These are phyloP conservation scores for Solanum bulbocastanum DNA, from an alignment of 257 asterid species.

Conservation along the genomic window DNA sequence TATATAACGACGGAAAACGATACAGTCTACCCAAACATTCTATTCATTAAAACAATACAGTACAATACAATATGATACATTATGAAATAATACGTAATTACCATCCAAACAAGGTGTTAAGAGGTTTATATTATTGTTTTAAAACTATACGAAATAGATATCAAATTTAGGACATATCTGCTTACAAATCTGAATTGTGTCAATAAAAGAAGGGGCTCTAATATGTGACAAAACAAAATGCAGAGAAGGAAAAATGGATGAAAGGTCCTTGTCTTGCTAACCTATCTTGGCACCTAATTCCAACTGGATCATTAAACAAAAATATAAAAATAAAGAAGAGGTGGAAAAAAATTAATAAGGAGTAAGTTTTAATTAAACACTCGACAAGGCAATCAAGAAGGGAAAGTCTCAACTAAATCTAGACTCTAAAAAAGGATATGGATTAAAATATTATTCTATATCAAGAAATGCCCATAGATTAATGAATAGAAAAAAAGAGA, in stretches of 20 bases:
- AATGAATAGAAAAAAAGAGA: background rate
- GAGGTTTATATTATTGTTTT: background rate
- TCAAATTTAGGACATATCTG: background rate
- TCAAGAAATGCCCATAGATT: background rate
- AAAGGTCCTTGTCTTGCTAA: background rate
- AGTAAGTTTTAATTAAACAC: background rate
- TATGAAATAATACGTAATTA: too few species aligned
- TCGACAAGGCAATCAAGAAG: background rate
- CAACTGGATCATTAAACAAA: background rate
- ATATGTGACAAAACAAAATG: background rate
- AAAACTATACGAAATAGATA: background rate
- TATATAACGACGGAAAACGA: too few species aligned
- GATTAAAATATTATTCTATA: background rate
- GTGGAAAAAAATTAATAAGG: background rate
- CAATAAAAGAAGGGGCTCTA: background rate
- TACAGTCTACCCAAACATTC: too few species aligned
- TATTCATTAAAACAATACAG: too few species aligned
- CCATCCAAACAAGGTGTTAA: too few species aligned
- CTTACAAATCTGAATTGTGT: background rate
- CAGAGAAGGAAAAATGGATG: background rate
- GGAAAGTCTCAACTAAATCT: background rate
- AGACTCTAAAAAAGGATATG: background rate
- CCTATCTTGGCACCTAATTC: background rate
- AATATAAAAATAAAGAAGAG: background rate
- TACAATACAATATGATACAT: too few species aligned